Percentiles rank a stretch among this genome's conserved stretches.
phyloP scores from a whole-genome alignment of 495 filamentous ascomycete genomes.

The Hypomontagnella monticulosa region DNA sequence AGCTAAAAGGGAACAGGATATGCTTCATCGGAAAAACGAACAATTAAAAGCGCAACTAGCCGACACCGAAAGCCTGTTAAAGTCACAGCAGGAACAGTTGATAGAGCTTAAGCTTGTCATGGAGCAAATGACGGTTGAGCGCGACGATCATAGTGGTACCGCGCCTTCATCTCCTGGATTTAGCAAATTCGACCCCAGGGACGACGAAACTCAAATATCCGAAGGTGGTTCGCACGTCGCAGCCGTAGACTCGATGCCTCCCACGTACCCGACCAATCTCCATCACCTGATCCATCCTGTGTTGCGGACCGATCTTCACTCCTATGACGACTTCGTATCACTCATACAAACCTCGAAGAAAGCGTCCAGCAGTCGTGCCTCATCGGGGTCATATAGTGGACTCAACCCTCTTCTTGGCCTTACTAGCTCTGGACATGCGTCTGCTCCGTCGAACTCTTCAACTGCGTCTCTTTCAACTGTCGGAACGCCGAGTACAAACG shows the following conservation, averaged over 20 bases:
- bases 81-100: constrained; percentile 92
- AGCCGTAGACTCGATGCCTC: constrained; percentile 67
- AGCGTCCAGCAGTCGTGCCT: constrained; percentile 64
- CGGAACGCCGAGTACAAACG: constrained; percentile 48
- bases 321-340: constrained; percentile 86
- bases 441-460: constrained; percentile 54
- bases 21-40: constrained; percentile 78
- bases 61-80: constrained; percentile 86
- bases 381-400: constrained; percentile 74
- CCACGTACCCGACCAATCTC: constrained; percentile 86
- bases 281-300: constrained; percentile 82
- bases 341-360: constrained; percentile 74
- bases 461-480: constrained; percentile 54
- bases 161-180: constrained; percentile 69
- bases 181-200: constrained; percentile 57
- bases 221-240: constrained; percentile 56
- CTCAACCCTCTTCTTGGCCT: constrained; percentile 63
- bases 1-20: constrained; percentile 75
- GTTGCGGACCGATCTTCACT: constrained; percentile 79
- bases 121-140: constrained; percentile 82
- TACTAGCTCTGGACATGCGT: constrained; percentile 57
- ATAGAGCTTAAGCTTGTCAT: constrained; percentile 89
- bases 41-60: constrained; percentile 79
- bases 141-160: constrained; percentile 77
- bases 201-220: constrained; percentile 46